Evolutionary conservation across 2,329 filamentous ascomycete genomes (phyloP).

Genomic region (Aspergillus versicolor): DNA sequence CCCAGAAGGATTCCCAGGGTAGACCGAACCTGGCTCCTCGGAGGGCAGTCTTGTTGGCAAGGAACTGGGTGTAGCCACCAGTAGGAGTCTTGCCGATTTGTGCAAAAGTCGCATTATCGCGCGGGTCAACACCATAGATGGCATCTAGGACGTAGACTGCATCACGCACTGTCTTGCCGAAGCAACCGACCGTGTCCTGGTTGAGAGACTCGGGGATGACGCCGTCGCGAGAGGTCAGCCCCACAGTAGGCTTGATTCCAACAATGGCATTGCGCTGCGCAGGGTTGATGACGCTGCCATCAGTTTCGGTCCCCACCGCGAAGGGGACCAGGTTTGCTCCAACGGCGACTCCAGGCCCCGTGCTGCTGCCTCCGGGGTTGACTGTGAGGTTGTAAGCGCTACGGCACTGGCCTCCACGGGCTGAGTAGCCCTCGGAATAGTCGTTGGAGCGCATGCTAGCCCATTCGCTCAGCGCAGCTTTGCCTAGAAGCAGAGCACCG

Average conservation of each 20-base stretch:
- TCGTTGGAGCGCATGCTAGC: not conserved
- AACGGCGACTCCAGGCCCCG: conserved; percentile 4
- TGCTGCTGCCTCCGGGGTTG: conserved; percentile 2
- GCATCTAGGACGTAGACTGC: not conserved
- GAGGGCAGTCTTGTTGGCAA: too few relatives aligned
- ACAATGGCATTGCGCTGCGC: conserved; percentile 4
- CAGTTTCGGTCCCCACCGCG: conserved; percentile 6
- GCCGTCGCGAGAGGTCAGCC: not conserved
- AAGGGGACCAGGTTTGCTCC: conserved; percentile 2
- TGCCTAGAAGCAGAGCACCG: conserved; percentile 6
- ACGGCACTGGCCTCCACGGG: not conserved
- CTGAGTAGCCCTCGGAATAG: not conserved
- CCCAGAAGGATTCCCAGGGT: conserved; percentile 72
- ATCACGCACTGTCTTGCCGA: conserved; percentile 1
- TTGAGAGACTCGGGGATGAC: conserved; percentile 4
- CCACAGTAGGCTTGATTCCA: conserved; percentile 4
- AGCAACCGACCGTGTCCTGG: conserved; percentile 2
- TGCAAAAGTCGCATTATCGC: too few relatives aligned
- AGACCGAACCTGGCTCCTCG: conserved; percentile 56
- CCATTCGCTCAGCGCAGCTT: conserved; percentile 6
- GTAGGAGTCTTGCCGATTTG: too few relatives aligned
- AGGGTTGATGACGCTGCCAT: not conserved
- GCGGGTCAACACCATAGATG: too few relatives aligned
- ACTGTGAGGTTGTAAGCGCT: not conserved
- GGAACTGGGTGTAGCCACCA: too few relatives aligned